Evolutionary conservation across 352 stramenopile species (phyloP), one percentile per base, ranked within the genome.

Genomic region (Phytophthora fragariaefolia): DNA sequence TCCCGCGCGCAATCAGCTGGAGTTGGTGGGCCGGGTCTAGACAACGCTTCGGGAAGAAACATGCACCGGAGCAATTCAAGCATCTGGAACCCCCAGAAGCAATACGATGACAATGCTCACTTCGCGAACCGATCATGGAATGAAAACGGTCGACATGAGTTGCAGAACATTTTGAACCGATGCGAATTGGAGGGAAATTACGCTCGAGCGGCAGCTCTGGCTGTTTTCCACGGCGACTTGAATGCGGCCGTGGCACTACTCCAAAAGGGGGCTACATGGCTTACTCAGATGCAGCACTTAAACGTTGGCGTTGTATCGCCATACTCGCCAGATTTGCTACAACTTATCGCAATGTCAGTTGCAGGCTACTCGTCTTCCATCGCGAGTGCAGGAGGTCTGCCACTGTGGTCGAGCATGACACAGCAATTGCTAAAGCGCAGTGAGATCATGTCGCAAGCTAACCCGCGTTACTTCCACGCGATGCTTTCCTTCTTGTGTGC

Each of bases 321-420:
- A 8, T 85, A 88, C 48, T 85, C 83, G 15, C 64, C 86, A 1
- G 89, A 97, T 52, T 72, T 97, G 17, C 66, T 94, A n/a, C 84
- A 95, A 62, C 81, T 97, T n/a, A 89, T 94, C 6, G 89, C 89
- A 0, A 97, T 97, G 89, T 89, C 89, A 2, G 69, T 97, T 38
- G 87, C 89, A 17, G 89, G 89, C 0, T 97, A 94, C 58, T 90
- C 87, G 45, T 78, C 83, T 3, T 80, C 75, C 0, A 68, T 77
- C 9, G 67, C 68, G n/a, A 85, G 71, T 53, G 54, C 70, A 12
- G 69, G 77, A 17, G 73, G 76, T 3, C 56, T 80, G 6, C 85
- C 82, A 4, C 65, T 97, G 32, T 97, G 89, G 89, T 74, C 71
- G 3, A 84, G 58, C 17, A 95, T 92, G 82, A 95, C 85, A 26